These are phyloP conservation scores for Holtermanniella nyarrowii DNA, from an alignment of 768 basidiomycete species.

Conservation along the genomic window DNA sequence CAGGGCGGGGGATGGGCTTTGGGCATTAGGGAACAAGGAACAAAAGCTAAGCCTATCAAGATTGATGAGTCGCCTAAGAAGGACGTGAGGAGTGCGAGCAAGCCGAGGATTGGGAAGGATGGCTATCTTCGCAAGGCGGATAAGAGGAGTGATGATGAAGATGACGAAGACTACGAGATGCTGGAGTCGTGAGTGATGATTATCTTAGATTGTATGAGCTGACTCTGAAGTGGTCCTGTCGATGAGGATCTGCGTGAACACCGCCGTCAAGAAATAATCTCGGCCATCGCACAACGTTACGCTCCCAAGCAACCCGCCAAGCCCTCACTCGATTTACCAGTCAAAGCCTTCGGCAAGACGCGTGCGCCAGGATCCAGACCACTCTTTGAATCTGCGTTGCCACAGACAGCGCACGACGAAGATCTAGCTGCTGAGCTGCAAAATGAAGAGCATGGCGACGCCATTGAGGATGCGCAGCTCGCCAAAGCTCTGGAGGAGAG, in stretches of 20 bases:
- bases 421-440: constrained; percentile 31
- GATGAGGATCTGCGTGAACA: constrained; percentile 31
- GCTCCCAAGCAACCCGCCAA: constrained; percentile 19
- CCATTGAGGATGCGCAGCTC: constrained; percentile 57
- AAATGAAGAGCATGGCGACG: constrained; percentile 55
- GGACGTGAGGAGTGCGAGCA: constrained; percentile 29
- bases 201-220: not conserved
- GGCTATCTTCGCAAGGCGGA: constrained; percentile 2
- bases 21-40: constrained; percentile 80
- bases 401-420: constrained; percentile 31
- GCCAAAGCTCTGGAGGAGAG: constrained; percentile 46
- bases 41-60: constrained; percentile 70
- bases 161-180: constrained; percentile 25
- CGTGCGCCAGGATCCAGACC: constrained; percentile 14
- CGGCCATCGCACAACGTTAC: constrained; percentile 33
- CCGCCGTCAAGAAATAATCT: constrained; percentile 32
- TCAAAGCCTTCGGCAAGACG: constrained; percentile 25
- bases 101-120: not conserved
- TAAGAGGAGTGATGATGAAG: constrained; percentile 36
- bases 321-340: constrained; percentile 21
- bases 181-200: constrained; percentile 12
- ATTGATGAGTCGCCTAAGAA: constrained; percentile 48
- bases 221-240: not conserved
- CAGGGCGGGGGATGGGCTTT: constrained; percentile 83
- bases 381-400: constrained; percentile 12